Base-by-base conservation (phyloP, 2,329 filamentous ascomycete species). In the Fusarium tjaetaba region DNA sequence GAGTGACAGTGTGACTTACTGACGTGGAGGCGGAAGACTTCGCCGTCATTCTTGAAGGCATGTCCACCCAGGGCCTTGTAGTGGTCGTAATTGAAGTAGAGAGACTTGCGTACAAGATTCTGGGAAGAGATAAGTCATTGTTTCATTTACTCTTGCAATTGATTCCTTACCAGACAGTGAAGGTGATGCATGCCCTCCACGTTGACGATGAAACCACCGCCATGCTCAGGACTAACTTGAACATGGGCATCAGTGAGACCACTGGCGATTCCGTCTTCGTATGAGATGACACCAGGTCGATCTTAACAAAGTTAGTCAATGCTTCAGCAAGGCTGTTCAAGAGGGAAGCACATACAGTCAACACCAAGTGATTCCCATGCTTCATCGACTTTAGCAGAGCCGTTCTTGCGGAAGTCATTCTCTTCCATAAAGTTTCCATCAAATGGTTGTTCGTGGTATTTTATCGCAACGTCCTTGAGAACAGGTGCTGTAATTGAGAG, bases 61-160 rank as follows among this genome's bases (percentile, higher is more conserved):
- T 88, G 86, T 28, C 84, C 76, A 7, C 86, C 86, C 32, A 85
- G 74, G 0, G 76, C 76, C 68, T 84, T 84, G 78, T 92, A 92
- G 76, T 90, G 87, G 24, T 87, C 84, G 62, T 88, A 88, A 75
- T 91, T 91, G 81, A 86, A 91, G 76, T 87, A 88, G 1, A 90
- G 80, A 0, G 86, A 81, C 75, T 91, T 87, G 4, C 90, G 86
- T 11, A 92, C 76, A 11, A 91, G 83, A 64, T 92, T 89, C 88
- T 85, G 57, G 2, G 11, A 4, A 4, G 11, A 3, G 10, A 56
- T 77, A 26, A 77, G 69, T n/a, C 13, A 11, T 4, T 3, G 1
- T 20, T 1, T 4, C 1, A 3, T 5, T 48, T 2, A 1, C 2
- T 13, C 1, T 8, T 4, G 11, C 1, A 16, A 4, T 8, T 10